Conservation (phyloP, 768 basidiomycete species). For the Rhizopogon vinicolor region DNA sequence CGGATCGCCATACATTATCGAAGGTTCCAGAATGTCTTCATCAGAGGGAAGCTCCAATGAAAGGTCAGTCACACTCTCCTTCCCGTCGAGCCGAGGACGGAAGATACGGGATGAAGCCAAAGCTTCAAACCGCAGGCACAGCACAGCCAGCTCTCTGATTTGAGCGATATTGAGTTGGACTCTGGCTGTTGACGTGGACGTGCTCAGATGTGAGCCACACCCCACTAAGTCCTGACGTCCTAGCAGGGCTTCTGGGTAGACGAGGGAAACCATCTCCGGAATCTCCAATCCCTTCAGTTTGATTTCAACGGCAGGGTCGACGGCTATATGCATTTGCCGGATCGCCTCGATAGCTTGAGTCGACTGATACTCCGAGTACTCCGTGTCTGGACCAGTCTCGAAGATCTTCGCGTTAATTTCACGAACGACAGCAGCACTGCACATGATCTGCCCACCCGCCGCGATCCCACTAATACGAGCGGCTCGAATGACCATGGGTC, state of each 20-base stretch:
- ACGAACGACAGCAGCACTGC: slow-evolving; percentile 80
- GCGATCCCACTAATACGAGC: slow-evolving; percentile 81
- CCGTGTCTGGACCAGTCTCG: slow-evolving; percentile 52
- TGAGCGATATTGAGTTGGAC: slow-evolving; percentile 72
- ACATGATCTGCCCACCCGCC: slow-evolving; percentile 91
- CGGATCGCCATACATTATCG: slow-evolving; percentile 54
- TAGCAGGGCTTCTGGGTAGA: slow-evolving; percentile 74
- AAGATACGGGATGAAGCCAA: slow-evolving; percentile 62
- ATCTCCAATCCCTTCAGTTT: slow-evolving; percentile 94
- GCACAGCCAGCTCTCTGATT: slow-evolving; percentile 64
- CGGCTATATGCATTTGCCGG: slow-evolving; percentile 59
- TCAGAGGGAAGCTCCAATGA: slow-evolving; percentile 6
- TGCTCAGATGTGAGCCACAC: slow-evolving; percentile 12
- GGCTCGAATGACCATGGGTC: slow-evolving; percentile 92
- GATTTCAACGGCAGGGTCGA: slow-evolving; percentile 80
- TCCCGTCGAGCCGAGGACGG: slow-evolving; percentile 40
- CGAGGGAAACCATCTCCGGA: slow-evolving; percentile 79
- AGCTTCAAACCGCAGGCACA: slow-evolving; percentile 79
- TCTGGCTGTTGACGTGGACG: slow-evolving; percentile 22
- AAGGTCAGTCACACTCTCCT: slow-evolving; percentile 25
- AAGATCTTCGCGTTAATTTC: slow-evolving; percentile 67
- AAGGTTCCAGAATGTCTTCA: slow-evolving; percentile 21
- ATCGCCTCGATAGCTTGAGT: slow-evolving; percentile 70
- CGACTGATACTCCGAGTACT: slow-evolving; percentile 54
- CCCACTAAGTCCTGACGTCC: slow-evolving; percentile 62